A percentile compares a stretch with the other conserved stretches of the same genome.
phyloP scores from a whole-genome alignment of 2,329 filamentous ascomycete species.

The Penicillium sp. region DNA sequence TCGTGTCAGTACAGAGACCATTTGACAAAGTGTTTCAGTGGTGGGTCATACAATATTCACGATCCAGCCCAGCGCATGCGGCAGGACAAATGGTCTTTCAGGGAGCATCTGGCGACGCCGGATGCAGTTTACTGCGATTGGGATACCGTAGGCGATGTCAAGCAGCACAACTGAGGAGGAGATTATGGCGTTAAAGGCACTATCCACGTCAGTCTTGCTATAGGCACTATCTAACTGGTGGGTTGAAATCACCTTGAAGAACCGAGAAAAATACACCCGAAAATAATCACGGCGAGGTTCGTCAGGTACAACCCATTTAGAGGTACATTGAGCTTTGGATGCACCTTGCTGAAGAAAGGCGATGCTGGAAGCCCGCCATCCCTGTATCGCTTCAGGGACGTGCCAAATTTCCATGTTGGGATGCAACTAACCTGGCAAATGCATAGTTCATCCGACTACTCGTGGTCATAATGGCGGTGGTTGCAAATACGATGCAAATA shows the following conservation, averaged over 20 bases:
- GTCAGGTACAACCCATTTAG: conserved; percentile 70
- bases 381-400: conserved; percentile 34
- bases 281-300: conserved; percentile 65
- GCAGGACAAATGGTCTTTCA: conserved; percentile 62
- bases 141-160: conserved; percentile 75
- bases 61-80: conserved; percentile 61
- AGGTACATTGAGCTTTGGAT: conserved; percentile 65
- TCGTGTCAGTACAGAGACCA: background rate
- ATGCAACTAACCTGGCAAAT: conserved; percentile 34
- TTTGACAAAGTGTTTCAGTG: background rate
- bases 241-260: conserved; percentile 49
- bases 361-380: conserved; percentile 71
- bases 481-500: conserved; percentile 38
- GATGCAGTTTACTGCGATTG: conserved; percentile 70
- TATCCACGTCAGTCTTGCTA: conserved; percentile 29
- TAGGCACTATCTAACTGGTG: too few species aligned
- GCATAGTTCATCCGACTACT: conserved; percentile 43
- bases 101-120: conserved; percentile 70
- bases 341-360: conserved; percentile 64
- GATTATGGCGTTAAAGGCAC: conserved; percentile 74
- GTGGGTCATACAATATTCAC: conserved; percentile 57
- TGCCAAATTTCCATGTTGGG: too few species aligned
- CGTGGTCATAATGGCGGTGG: conserved; percentile 41
- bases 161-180: conserved; percentile 74
- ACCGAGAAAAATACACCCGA: conserved; percentile 72